Conservation (phyloP, 2,329 filamentous ascomycete species). For the Akanthomyces dipterigenus region DNA sequence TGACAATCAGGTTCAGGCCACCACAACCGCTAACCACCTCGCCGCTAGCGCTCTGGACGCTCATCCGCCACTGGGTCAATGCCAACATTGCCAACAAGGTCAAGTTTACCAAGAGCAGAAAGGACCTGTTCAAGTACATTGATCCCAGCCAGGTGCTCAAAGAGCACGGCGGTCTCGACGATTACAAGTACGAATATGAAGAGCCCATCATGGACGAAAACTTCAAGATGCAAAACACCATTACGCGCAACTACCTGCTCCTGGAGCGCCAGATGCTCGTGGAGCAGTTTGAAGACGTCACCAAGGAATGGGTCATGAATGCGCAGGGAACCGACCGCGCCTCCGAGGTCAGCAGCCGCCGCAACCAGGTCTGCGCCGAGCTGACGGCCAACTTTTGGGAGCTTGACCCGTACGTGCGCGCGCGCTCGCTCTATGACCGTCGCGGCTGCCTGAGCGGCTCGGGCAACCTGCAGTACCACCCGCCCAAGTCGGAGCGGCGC, state of each 20-base stretch:
- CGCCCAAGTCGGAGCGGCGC: slow-evolving; percentile 18
- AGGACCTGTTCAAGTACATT: slow-evolving; percentile 70
- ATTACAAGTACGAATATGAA: slow-evolving; percentile 70
- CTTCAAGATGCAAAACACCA: slow-evolving; percentile 54
- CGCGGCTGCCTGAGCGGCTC: slow-evolving; percentile 58
- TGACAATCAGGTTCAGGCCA: slow-evolving; percentile 14
- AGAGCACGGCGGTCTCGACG: slow-evolving; percentile 72
- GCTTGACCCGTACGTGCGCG: slow-evolving; percentile 73
- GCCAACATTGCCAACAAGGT: slow-evolving; percentile 85
- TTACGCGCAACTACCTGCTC: slow-evolving; percentile 53
- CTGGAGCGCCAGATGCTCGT: slow-evolving; percentile 55
- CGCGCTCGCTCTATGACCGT: slow-evolving; percentile 70
- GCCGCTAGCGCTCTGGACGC: slow-evolving; percentile 67
- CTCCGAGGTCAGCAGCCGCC: slow-evolving; percentile 41
- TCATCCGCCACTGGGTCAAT: slow-evolving; percentile 86
- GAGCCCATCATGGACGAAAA: slow-evolving; percentile 71
- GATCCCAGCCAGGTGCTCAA: slow-evolving; percentile 59
- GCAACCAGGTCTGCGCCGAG: slow-evolving; percentile 51
- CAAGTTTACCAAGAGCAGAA: slow-evolving; percentile 70
- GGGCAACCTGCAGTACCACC: slow-evolving; percentile 64
- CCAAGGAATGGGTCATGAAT: slow-evolving; percentile 59
- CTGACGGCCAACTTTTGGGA: slow-evolving; percentile 73
- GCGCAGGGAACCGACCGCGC: slow-evolving; percentile 30
- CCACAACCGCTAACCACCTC: background rate
- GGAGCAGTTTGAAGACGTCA: slow-evolving; percentile 63